Evolutionary conservation across 345 rosid species (phyloP).

Genomic region (Passiflora organensis): DNA sequence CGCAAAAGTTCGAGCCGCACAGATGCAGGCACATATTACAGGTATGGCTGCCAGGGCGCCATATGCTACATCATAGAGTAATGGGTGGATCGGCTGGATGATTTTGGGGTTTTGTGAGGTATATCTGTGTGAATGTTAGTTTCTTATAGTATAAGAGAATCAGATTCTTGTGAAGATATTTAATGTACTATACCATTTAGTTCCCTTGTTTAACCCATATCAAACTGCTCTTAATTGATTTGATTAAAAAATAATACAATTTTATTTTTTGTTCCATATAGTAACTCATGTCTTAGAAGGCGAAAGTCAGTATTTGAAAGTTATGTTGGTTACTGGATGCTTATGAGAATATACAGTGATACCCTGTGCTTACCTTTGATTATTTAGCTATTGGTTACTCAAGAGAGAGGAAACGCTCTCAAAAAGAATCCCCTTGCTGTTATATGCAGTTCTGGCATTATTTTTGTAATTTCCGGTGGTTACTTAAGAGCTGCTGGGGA

Average conservation of each 20-base stretch:
- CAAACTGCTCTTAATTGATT: too few species aligned
- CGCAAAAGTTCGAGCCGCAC: slow-evolving; percentile 61
- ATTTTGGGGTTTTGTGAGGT: slow-evolving; percentile 7
- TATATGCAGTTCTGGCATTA: too few species aligned
- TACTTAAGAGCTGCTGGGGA: too few species aligned
- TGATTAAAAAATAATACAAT: slow-evolving; percentile 1
- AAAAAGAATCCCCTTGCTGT: too few species aligned
- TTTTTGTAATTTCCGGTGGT: too few species aligned
- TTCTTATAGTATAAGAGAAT: slow-evolving; percentile 4
- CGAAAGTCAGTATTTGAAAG: too few species aligned
- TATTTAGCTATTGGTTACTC: too few species aligned
- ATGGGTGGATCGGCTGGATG: not conserved
- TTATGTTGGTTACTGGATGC: too few species aligned
- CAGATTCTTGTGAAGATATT: slow-evolving; percentile 6
- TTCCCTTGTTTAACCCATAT: not conserved
- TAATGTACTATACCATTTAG: not conserved
- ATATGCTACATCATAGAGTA: slow-evolving; percentile 7
- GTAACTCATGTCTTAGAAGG: too few species aligned
- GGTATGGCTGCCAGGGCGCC: slow-evolving; percentile 68
- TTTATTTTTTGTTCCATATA: not conserved
- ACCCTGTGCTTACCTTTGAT: too few species aligned
- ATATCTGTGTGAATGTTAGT: not conserved
- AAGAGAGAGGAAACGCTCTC: too few species aligned
- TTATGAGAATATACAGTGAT: too few species aligned
- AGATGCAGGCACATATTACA: slow-evolving; percentile 92